Base-by-base conservation (phyloP, 257 asterid genomes). In the Prunella vulgaris region DNA sequence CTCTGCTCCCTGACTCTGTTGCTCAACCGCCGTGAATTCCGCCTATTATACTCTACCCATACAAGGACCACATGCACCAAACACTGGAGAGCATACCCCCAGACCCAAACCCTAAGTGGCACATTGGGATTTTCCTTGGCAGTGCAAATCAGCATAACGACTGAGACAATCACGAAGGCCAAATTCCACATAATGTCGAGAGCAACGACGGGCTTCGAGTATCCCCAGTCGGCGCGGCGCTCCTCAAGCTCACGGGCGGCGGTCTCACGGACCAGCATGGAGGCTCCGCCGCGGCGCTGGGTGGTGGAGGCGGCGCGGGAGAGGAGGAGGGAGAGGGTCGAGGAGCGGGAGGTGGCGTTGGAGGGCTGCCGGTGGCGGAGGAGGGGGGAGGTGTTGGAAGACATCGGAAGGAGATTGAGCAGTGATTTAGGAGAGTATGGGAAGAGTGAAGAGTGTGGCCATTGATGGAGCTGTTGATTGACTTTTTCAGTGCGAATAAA, bases 211-310 rank as follows among this genome's bases (percentile, higher is more conserved):
- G 97, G 98, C 81, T 80, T 90, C 62, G 98, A 92, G 86, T 86
- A 90, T 0, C 96, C 98, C 98, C 96, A 92, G 70, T 92, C 96
- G 27, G 95, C 95, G 46, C 98, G 95, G 37, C 97, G 90, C 82
- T 90, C 97, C 75, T 92, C 98, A 61, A 92, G 97, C 91, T 92
- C 85, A 35, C 97, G 90, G 14, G 98, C 98, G 12, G 98, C 98
- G 58, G 93, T 85, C 79, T 92, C 96, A 1, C 98, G 83, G 44
- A 92, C 97, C 54, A 92, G 74, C 86, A 86, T 74, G 18, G 98
- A 86, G 20, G 96, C 88, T 1, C 91, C 82, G 21, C 84, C 89
- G n/a, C 82, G 83, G 8, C 97, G 87, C 69, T 88, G 87, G 14
- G 89, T 83, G 13, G 91, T 74, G 18, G 96, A 84, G 28, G 88